A percentile compares a stretch with the other conserved stretches of the same genome.
Evolutionary conservation across 2,329 filamentous ascomycete genomes (phyloP).

Genomic region (Scedosporium boydii): DNA sequence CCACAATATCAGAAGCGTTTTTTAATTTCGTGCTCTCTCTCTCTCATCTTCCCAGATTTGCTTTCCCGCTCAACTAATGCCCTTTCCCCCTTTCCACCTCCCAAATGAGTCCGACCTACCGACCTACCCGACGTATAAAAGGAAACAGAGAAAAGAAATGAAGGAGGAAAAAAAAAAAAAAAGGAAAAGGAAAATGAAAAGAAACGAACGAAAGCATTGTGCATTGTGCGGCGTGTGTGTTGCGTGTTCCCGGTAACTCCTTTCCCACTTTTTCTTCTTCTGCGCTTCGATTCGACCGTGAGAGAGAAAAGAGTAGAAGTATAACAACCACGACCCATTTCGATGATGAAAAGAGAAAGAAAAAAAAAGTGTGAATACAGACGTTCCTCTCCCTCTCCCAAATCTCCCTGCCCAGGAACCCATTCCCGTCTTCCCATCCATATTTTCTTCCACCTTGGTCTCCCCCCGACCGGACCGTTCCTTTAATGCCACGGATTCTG

Average conservation of each 20-base stretch:
- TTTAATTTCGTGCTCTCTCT: background rate
- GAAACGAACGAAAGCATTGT: constrained; percentile 2
- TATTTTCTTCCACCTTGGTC: background rate
- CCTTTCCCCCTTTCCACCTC: background rate
- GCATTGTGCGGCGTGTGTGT: constrained; percentile 1
- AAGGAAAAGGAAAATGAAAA: background rate
- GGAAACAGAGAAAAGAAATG: background rate
- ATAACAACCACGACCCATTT: constrained; percentile 5
- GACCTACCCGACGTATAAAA: background rate
- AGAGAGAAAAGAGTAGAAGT: constrained; percentile 5
- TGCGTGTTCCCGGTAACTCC: background rate
- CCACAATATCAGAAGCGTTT: too few relatives aligned
- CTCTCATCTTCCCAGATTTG: background rate
- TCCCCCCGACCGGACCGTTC: background rate
- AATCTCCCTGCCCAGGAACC: background rate
- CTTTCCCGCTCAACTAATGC: background rate
- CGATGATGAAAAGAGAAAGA: background rate
- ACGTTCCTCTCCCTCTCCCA: background rate
- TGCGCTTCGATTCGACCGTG: constrained; percentile 3
- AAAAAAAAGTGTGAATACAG: background rate
- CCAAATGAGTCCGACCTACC: background rate
- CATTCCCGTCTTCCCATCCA: background rate
- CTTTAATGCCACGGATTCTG: constrained; percentile 60
- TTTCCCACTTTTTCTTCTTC: background rate
- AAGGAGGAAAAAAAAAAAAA: constrained; percentile 3